Conservation (phyloP, 345 rosid genomes). For the Euphorbia peplus region DNA sequence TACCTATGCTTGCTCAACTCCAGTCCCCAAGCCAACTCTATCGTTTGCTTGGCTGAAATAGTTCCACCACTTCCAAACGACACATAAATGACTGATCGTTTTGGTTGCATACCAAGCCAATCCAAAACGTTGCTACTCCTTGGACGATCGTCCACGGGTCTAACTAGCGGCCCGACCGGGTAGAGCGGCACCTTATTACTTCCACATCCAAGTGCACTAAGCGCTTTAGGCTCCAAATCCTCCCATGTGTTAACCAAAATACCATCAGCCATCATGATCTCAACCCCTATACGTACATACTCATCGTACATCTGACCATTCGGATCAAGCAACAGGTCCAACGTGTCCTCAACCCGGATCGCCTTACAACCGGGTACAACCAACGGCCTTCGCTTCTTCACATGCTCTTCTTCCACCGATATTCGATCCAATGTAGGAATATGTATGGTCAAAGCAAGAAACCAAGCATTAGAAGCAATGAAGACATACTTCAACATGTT, state of each 20-base stretch:
- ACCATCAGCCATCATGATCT: background rate
- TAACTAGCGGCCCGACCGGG: constrained; percentile 11
- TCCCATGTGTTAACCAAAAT: constrained; percentile 28
- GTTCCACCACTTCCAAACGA: constrained; percentile 48
- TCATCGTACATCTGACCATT: background rate
- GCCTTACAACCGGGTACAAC: constrained; percentile 6
- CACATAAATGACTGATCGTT: constrained; percentile 41
- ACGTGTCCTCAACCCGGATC: background rate
- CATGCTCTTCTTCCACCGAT: constrained; percentile 10
- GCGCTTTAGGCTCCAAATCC: constrained; percentile 8
- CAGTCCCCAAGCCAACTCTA: constrained; percentile 51
- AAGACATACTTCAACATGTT: constrained; percentile 47
- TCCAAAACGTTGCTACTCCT: background rate
- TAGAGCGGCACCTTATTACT: background rate
- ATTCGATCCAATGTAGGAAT: background rate
- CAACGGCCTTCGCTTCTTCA: constrained; percentile 10
- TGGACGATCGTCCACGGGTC: background rate
- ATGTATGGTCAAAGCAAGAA: background rate
- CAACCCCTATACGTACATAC: background rate
- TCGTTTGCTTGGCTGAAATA: constrained; percentile 27
- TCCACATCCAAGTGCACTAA: constrained; percentile 13
- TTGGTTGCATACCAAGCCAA: constrained; percentile 43
- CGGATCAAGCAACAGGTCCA: constrained; percentile 1
- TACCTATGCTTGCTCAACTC: constrained; percentile 25
- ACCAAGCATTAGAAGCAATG: constrained; percentile 52